Evolutionary conservation across 208 protist genomes (phyloP), one percentile per base, ranked within the genome.

Genomic region (Cochliopodium minus): DNA sequence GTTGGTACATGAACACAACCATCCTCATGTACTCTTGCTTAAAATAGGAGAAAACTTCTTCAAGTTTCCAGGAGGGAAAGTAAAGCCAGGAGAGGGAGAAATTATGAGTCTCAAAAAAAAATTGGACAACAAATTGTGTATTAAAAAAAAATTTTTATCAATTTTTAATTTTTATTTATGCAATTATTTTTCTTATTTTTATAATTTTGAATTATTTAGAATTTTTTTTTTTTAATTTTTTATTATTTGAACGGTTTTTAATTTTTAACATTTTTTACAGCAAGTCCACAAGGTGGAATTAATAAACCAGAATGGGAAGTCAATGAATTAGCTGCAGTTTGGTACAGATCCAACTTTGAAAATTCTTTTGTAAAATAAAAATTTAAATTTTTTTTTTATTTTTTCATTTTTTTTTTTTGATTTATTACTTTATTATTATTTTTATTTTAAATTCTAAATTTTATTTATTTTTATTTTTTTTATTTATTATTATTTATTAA

Each of bases 341-440:
- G 49, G 49, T 54, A 42, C 40, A 54, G 49, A 54, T 32, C 49
- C 13, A 54, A 54, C 29, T 54, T 54, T 54, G 49, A 54, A 40
- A 54, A 9, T 13, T 54, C 28, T 29, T 54, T 54, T 29, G 47
- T 51, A 51, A 28, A n/a, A n/a, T n/a, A n/a, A n/a, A n/a, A n/a
- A n/a, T n/a, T n/a, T n/a, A n/a, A n/a, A n/a, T n/a, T n/a, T n/a
- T n/a, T n/a, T n/a, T n/a, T n/a, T n/a, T n/a, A n/a, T n/a, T n/a
- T n/a, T n/a, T n/a, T n/a, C n/a, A n/a, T n/a, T n/a, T n/a, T n/a
- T n/a, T n/a, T n/a, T n/a, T n/a, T n/a, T n/a, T n/a, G n/a, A n/a
- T n/a, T n/a, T n/a, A n/a, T n/a, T n/a, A n/a, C n/a, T n/a, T 25
- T 30, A 36, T 5, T 15, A 9, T 32, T 10, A 32, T 6, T 36